These are phyloP conservation scores for Yamagishiella unicocca DNA, from an alignment of 139 green algal species.

Conservation along the genomic window DNA sequence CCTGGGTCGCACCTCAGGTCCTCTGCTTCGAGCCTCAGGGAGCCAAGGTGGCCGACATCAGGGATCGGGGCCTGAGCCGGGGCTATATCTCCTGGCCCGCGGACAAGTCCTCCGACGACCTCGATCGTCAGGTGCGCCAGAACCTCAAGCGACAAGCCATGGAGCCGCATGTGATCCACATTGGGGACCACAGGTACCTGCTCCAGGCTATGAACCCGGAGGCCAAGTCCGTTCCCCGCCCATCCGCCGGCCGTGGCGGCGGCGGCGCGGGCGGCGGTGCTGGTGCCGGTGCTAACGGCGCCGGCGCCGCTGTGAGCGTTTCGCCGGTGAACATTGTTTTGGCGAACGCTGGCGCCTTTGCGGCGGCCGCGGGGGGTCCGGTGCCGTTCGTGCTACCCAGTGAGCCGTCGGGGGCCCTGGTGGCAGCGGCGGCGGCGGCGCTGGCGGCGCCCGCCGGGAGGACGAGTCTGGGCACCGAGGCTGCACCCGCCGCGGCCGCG, in stretches of 20 bases:
- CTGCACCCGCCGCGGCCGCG: neutral
- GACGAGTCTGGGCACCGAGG: too few species aligned
- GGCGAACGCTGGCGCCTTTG: neutral
- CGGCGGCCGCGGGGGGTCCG: neutral
- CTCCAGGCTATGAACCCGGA: neutral
- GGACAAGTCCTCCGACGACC: neutral
- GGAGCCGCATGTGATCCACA: neutral
- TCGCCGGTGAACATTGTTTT: neutral
- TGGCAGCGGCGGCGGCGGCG: neutral
- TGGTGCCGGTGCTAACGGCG: too few species aligned
- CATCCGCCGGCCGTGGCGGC: neutral
- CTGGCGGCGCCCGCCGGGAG: neutral
- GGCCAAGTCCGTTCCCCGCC: neutral
- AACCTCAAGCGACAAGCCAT: neutral
- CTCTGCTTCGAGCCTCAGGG: neutral
- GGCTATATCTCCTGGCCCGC: neutral
- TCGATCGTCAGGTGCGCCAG: neutral
- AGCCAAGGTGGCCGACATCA: neutral
- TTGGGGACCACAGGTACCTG: neutral
- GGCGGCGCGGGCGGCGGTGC: conserved; percentile 7
- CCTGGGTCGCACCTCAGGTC: too few species aligned
- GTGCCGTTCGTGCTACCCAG: conserved; percentile 2
- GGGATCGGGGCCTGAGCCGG: neutral
- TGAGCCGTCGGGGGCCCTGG: neutral
- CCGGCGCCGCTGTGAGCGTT: neutral